Conservation (phyloP, 208 protist genomes). For the Wallacemonas sp. region DNA sequence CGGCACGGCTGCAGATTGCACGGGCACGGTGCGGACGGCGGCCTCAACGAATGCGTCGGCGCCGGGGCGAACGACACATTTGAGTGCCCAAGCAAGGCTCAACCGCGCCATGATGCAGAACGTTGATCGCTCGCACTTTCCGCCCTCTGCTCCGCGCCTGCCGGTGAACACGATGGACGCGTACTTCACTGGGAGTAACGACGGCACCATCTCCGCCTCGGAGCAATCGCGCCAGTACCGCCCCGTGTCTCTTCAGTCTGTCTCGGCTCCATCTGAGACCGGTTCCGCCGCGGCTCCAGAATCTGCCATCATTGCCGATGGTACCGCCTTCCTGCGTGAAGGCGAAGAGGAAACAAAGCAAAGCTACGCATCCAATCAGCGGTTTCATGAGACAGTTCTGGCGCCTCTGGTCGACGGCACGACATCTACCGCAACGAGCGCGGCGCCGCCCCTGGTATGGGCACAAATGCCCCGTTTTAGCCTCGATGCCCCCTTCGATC, state of each 20-base stretch:
- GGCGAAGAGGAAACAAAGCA: slow-evolving; percentile 42
- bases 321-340: slow-evolving; percentile 68
- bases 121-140: slow-evolving; percentile 30
- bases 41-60: background rate
- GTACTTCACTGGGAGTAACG: slow-evolving; percentile 25
- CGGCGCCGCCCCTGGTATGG: slow-evolving; percentile 58
- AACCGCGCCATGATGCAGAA: slow-evolving; percentile 42
- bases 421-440: background rate
- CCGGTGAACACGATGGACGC: slow-evolving; percentile 56
- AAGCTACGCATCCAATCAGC: slow-evolving; percentile 47
- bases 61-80: background rate
- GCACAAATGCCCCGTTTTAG: slow-evolving; percentile 83
- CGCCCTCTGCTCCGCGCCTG: slow-evolving; percentile 37
- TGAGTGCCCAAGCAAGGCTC: slow-evolving; percentile 19
- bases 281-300: background rate
- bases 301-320: slow-evolving; percentile 28
- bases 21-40: too few relatives aligned
- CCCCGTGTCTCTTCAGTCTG: slow-evolving; percentile 27
- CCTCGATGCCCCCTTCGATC: slow-evolving; percentile 41
- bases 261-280: background rate
- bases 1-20: too few relatives aligned
- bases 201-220: slow-evolving; percentile 8
- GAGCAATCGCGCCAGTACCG: slow-evolving; percentile 24
- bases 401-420: background rate
- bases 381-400: slow-evolving; percentile 60